Conservation (phyloP, 345 rosid genomes). For the Salix koriyanagi region DNA sequence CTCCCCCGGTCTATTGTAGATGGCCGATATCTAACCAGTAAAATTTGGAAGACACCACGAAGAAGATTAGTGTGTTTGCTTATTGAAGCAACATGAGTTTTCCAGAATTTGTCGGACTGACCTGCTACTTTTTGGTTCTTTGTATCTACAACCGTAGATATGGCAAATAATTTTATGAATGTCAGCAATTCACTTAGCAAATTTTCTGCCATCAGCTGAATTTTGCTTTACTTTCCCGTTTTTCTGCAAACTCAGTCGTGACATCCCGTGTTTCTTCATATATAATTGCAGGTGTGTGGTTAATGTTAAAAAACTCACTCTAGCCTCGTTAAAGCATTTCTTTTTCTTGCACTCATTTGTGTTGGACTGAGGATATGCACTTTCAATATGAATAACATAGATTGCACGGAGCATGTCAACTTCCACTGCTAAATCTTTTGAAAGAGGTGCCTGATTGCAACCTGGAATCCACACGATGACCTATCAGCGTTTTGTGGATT, state of each 20-base stretch:
- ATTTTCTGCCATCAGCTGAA: neutral
- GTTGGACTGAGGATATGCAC: neutral
- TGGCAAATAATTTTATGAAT: neutral
- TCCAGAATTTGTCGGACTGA: too few relatives aligned
- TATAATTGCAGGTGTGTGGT: neutral
- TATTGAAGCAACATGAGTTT: too few relatives aligned
- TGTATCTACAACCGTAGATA: neutral
- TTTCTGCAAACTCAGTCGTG: neutral
- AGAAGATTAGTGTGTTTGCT: too few relatives aligned
- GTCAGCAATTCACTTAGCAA: neutral
- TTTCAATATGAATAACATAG: neutral
- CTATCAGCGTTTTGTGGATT: too few relatives aligned
- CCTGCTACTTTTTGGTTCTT: neutral
- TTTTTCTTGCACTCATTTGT: neutral
- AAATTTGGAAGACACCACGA: too few relatives aligned
- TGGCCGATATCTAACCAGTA: neutral
- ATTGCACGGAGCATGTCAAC: neutral
- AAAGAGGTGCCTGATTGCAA: neutral
- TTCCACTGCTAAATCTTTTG: neutral
- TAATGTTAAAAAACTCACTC: neutral
- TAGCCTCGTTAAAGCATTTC: neutral
- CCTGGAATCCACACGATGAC: neutral
- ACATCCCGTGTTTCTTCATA: neutral
- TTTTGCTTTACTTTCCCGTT: too few relatives aligned
- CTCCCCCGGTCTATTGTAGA: neutral